These are phyloP conservation scores for Debaryomyces castellii DNA, from an alignment of 805 yeast genomes.

Conservation along the genomic window DNA sequence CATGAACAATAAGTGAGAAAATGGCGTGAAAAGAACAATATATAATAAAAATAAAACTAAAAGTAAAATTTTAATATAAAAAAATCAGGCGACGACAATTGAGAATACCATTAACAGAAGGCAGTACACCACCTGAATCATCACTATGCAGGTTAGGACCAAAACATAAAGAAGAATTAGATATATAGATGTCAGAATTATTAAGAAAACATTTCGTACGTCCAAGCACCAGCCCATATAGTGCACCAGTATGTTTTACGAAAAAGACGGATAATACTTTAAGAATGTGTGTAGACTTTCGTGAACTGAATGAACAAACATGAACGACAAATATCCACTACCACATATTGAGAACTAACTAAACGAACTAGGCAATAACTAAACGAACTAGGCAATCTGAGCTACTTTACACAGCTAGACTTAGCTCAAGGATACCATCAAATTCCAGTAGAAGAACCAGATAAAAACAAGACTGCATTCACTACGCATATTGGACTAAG, in stretches of 20 bases:
- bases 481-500: slow-evolving; percentile 13
- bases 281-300: slow-evolving; percentile 15
- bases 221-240: neutral
- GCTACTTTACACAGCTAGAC: slow-evolving; percentile 13
- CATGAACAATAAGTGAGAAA: too few species aligned
- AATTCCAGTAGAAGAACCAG: slow-evolving; percentile 6
- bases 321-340: slow-evolving; percentile 13
- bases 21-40: too few species aligned
- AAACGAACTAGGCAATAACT: too few species aligned
- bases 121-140: neutral
- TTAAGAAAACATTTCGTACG: neutral
- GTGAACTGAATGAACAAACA: slow-evolving; percentile 12
- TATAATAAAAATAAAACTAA: too few species aligned
- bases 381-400: slow-evolving; percentile 5
- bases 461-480: slow-evolving; percentile 18
- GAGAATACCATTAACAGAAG: neutral
- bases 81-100: too few species aligned
- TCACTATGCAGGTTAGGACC: neutral
- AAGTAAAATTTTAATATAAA: too few species aligned
- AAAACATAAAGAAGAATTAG: neutral
- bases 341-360: slow-evolving; percentile 16
- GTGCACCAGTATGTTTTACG: neutral
- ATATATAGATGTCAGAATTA: neutral
- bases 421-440: slow-evolving; percentile 15
- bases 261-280: neutral